Evolutionary conservation across 129 eudicot genomes (phyloP).

Genomic region (Escallonia herrerae): DNA sequence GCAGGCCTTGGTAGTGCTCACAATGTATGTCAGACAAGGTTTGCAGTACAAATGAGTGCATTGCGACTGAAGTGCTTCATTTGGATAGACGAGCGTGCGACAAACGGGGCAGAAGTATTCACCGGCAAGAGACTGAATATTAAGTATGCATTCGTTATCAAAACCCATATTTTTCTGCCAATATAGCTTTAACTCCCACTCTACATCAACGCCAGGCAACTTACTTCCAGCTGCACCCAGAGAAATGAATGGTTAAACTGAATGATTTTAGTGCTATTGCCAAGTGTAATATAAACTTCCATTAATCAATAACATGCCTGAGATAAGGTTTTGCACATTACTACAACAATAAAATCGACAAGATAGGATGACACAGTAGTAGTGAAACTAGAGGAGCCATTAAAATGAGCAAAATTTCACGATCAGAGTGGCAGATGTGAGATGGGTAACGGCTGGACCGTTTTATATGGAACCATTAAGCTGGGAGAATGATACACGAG

Average conservation of each 20-base stretch:
- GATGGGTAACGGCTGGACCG: no score
- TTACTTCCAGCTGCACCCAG: conserved; percentile 1
- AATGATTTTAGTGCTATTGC: no score
- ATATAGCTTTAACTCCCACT: conserved; percentile 16
- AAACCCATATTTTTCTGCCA: conserved; percentile 62
- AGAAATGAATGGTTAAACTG: not conserved
- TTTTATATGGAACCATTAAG: no score
- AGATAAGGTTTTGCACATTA: no score
- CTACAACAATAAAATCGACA: no score
- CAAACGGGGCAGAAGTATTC: conserved; percentile 98
- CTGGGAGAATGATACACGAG: no score
- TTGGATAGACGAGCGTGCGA: conserved; percentile 89
- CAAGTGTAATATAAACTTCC: no score
- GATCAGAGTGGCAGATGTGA: no score
- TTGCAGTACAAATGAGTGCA: conserved; percentile 94
- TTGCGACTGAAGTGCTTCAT: conserved; percentile 84
- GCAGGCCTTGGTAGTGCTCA: conserved; percentile 74
- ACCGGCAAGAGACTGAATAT: conserved; percentile 81
- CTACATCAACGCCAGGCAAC: conserved; percentile 14
- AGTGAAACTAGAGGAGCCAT: no score
- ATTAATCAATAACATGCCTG: no score
- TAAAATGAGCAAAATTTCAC: no score
- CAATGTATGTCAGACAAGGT: conserved; percentile 79
- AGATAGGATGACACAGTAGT: no score
- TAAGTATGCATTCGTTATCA: conserved; percentile 82